Evolutionary conservation across 768 basidiomycete genomes (phyloP), one percentile per base, ranked within the genome.

Genomic region (Astraeus odoratus): DNA sequence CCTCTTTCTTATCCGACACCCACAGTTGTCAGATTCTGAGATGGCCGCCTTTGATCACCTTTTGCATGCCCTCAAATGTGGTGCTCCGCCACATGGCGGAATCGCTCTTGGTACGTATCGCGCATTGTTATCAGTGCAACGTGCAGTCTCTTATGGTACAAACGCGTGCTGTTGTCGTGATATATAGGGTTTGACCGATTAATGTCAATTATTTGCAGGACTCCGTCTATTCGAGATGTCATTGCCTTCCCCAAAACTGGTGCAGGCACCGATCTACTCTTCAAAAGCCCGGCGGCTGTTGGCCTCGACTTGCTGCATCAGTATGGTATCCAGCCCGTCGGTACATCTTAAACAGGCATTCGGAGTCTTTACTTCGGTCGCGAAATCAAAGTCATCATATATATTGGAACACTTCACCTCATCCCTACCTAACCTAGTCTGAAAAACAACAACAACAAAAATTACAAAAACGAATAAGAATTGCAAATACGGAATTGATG

Each of bases 211-310:
- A 75, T 97, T 3, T 93, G 90, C 70, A 79, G 81, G 51, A 77
- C 90, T 3, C 75, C 77, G 47, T 91, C 91, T 30, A 97, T 97
- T 54, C 77, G 91, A 49, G 92, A 96, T 56, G 94, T 97, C 52
- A 95, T 97, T 52, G 94, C 94, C 16, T 97, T 97, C 70, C 94
- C 94, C 8, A 97, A 97, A 71, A 85, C 86, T 7, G 78, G 80
- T 31, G 77, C 69, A 47, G 93, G 94, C 5, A 76, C 80, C 19
- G 94, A 97, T 66, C 77, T 82, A 34, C 78, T 95, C 30, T 93
- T 96, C 74, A 85, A 80, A 65, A 91, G 90, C 64, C 94, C 94
- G 31, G 80, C 87, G 10, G 55, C 75, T 15, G 72, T 81, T 44
- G 57, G 60, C 45, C 59, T 66, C 19, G 72, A 76, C 26, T 68